phyloP scores from a whole-genome alignment of 331 rosid species.

The Dryas integrifolia region DNA sequence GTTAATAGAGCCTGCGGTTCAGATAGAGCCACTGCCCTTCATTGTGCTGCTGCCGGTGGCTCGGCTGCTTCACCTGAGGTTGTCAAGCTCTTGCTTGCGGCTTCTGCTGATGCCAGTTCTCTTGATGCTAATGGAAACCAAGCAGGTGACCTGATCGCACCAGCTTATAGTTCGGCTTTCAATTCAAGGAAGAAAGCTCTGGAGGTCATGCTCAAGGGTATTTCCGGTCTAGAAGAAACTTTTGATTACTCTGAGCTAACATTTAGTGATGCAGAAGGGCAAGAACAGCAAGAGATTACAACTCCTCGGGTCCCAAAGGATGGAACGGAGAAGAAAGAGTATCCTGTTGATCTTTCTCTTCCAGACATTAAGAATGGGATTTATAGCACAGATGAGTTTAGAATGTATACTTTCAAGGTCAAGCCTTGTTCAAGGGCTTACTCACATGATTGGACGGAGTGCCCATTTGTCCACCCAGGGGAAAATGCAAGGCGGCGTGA shows the following conservation, averaged over 20 bases:
- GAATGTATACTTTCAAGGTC: conserved; percentile 82
- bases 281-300: conserved; percentile 32
- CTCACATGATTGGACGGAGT: conserved; percentile 94
- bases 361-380: conserved; percentile 83
- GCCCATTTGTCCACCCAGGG: conserved; percentile 90
- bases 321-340: conserved; percentile 58
- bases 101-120: conserved; percentile 51
- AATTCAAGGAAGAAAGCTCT: conserved; percentile 43
- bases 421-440: conserved; percentile 94
- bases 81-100: conserved; percentile 62
- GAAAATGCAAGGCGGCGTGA: conserved; percentile 90
- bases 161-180: conserved; percentile 22
- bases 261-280: conserved; percentile 29
- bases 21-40: conserved; percentile 78
- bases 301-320: conserved; percentile 39
- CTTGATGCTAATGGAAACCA: conserved; percentile 57
- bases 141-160: conserved; percentile 47
- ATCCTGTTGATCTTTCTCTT: conserved; percentile 70
- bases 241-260: conserved; percentile 30
- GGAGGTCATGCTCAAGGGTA: conserved; percentile 47
- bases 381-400: conserved; percentile 79
- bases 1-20: conserved; percentile 59
- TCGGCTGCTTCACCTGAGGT: conserved; percentile 55
- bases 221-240: conserved; percentile 24
- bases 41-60: conserved; percentile 76